Evolutionary conservation across 768 basidiomycete species (phyloP), one percentile per base, ranked within the genome.

Genomic region (Lentinula sp.): DNA sequence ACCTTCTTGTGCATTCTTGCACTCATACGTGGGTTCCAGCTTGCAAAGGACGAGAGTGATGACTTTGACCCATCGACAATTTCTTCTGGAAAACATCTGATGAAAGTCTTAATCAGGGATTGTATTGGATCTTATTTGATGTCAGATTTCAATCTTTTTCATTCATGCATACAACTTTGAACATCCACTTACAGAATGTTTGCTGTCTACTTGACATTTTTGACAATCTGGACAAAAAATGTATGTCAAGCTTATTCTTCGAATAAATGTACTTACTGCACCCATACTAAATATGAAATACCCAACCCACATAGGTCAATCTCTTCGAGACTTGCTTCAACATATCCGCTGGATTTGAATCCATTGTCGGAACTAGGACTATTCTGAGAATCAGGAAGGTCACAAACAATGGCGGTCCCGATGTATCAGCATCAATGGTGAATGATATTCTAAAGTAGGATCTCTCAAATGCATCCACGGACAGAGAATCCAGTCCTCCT

Each of bases 71-170:
- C 28, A 0, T 73, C 76, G 33, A 51, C 76, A 1, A 77, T 80
- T 64, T 73, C 71, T 8, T 75, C 75, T 41, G 83, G 82, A 6
- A 67, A 73, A 36, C 70, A 75, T 53, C 72, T 85, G 16, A 74
- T 85, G 12, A 66, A 71, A 9, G 77, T 84, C 42, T 76, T 86
- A 36, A 74, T 86, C 18, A 74, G 83, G 20, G 85, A 85, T 68
- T 85, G 82, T 1, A 69, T 85, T 28, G 64, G 81, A 5, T 85
- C 85, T 63, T 86, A 85, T 66, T 66, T 85, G 7, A 73, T 83
- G 85, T 85, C 67, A 66, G 82, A 72, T n/a, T 49, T 5, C 54
- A 16, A 32, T 13, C 6, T 18, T 54, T 52, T 6, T 12, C 28
- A 28, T 36, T 16, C 5, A 6, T 33, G 28, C 9, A 12, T 13